Evolutionary conservation across 192 early-diverging fungal genomes (phyloP), one percentile per base, ranked within the genome.

Genomic region (Backusella mclennaniae): DNA sequence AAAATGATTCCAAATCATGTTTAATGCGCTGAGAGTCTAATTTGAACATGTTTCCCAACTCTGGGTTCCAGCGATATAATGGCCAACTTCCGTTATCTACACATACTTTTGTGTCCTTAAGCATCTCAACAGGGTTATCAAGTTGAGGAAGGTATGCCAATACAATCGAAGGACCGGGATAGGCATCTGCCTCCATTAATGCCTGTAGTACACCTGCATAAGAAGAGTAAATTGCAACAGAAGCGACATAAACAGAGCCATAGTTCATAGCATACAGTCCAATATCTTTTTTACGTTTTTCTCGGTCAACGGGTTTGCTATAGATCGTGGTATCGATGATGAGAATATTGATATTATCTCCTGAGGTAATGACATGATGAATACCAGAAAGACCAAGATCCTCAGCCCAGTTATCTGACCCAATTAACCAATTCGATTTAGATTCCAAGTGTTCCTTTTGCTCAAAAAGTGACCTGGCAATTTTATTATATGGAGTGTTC

Each of bases 201-300:
- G 95, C 94, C 69, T 95, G 90, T 44, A 96, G 76, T 52, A 93
- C 95, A 73, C 96, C 95, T 6, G 95, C 91, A 86, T 94, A 96
- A 38, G 92, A 95, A 6, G 93, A 87, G 79, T 94, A 94, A 29
- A 96, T 80, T 1, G 95, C 93, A 29, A 97, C 93, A 1, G 96
- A 95, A 21, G 97, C 97, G 19, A 97, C 96, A 80, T 94, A 98
- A 6, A 90, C 92, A 8, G 88, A 85, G 35, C 93, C 94, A 86
- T 97, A 96, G 84, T 93, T 94, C 95, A 98, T 96, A 35, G 95
- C 96, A 75, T 96, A 97, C 35, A 98, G 86, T 66, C 96, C 97
- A 78, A 97, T 88, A 81, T 98, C 96, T 87, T 97, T 97, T 88
- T 96, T 96, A 67, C 87, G 86, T 80, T 89, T 87, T 66, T 91